phyloP scores from a whole-genome alignment of 75 land plant genomes.

The Adiantum capillusveneris region DNA sequence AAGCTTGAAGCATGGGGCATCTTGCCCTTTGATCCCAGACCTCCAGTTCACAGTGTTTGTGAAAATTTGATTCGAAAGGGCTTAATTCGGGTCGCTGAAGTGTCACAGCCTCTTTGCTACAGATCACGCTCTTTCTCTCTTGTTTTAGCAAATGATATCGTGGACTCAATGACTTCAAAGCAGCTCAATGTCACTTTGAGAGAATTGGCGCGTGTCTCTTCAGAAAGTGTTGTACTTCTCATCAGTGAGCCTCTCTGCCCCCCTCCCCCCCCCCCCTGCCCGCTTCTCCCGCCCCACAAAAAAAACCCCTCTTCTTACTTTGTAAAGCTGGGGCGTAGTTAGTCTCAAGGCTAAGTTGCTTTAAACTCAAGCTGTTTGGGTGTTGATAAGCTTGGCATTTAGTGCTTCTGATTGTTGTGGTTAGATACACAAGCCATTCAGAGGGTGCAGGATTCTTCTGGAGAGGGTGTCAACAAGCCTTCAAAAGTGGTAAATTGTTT shows the following conservation, averaged over 20 bases:
- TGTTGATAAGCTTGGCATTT: no score
- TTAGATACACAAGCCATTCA: background rate
- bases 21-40: constrained; percentile 56
- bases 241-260: constrained; percentile 31
- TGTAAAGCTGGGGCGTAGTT: background rate
- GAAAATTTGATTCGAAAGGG: constrained; percentile 59
- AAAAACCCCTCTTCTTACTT: no score
- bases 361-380: no score
- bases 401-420: background rate
- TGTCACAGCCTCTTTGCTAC: constrained; percentile 55
- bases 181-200: constrained; percentile 61
- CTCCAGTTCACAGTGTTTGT: constrained; percentile 46
- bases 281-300: background rate
- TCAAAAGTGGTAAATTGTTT: background rate
- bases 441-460: constrained; percentile 2
- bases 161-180: constrained; percentile 56
- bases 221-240: constrained; percentile 54
- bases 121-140: constrained; percentile 59
- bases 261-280: no score
- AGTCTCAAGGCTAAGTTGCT: no score
- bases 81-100: constrained; percentile 62
- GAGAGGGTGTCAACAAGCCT: background rate
- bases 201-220: constrained; percentile 55
- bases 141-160: constrained; percentile 57
- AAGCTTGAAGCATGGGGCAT: constrained; percentile 75